Evolutionary conservation across 2,329 filamentous ascomycete species (phyloP).

Genomic region (Aciculosporium take): DNA sequence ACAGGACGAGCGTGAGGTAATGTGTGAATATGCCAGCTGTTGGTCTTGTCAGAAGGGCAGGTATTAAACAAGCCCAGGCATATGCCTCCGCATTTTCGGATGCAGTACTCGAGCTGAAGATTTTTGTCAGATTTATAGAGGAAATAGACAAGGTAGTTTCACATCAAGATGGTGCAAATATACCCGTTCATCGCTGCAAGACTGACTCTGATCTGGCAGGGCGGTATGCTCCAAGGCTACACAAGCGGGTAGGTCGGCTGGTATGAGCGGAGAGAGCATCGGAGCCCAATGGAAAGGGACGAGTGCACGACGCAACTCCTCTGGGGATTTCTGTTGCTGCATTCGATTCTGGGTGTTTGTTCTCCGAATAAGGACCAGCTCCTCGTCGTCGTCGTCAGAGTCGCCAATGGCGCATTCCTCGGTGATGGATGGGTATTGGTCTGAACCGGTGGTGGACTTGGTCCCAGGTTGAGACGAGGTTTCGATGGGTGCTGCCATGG

Average conservation of each 20-base stretch:
- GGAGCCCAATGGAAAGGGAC: slow-evolving; percentile 47
- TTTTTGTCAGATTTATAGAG: neutral
- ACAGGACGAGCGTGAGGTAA: slow-evolving; percentile 35
- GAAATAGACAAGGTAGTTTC: neutral
- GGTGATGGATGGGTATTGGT: neutral
- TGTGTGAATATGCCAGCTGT: slow-evolving; percentile 38
- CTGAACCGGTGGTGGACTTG: neutral
- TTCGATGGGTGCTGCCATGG: neutral
- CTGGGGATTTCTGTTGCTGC: slow-evolving; percentile 5
- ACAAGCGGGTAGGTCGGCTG: slow-evolving; percentile 48
- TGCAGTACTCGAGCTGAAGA: slow-evolving; percentile 14
- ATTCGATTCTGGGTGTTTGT: slow-evolving; percentile 2
- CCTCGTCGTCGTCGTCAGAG: slow-evolving; percentile 8
- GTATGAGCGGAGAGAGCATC: slow-evolving; percentile 51
- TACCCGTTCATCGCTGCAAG: slow-evolving; percentile 41
- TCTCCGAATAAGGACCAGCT: slow-evolving; percentile 4
- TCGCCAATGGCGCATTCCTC: slow-evolving; percentile 7
- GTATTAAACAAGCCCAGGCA: slow-evolving; percentile 70
- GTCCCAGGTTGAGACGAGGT: neutral
- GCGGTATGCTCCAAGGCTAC: slow-evolving; percentile 19
- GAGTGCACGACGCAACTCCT: slow-evolving; percentile 18
- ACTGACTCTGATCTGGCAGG: slow-evolving; percentile 35
- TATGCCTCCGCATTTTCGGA: slow-evolving; percentile 37
- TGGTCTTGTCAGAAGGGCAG: slow-evolving; percentile 30
- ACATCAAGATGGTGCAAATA: slow-evolving; percentile 1